A percentile compares a stretch with the other conserved stretches of the same genome.
phyloP scores from a whole-genome alignment of 1,284 basidiomycete species.

The Sporisorium reilianum region DNA sequence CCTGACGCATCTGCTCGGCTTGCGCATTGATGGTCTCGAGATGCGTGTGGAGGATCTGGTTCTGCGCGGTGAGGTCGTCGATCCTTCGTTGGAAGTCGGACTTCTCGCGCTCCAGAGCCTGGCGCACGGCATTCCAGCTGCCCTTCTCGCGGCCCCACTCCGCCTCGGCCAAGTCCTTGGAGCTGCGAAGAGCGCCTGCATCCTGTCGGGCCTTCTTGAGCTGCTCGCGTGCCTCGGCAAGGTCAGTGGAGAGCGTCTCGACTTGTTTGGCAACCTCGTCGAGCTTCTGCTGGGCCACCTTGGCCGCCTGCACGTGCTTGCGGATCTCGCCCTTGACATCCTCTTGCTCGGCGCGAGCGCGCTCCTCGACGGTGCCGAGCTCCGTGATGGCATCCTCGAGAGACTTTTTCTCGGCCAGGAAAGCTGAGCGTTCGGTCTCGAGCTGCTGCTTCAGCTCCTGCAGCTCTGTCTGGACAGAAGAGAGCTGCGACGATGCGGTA shows the following conservation, averaged over 20 bases:
- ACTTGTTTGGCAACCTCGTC: constrained; percentile 79
- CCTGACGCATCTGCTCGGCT: constrained; percentile 78
- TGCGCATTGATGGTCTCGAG: constrained; percentile 86
- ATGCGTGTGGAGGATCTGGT: constrained; percentile 82
- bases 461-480: constrained; percentile 74
- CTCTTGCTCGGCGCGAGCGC: constrained; percentile 74
- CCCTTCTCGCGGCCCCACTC: constrained; percentile 80
- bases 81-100: constrained; percentile 78
- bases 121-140: constrained; percentile 84
- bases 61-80: constrained; percentile 82
- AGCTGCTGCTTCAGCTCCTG: constrained; percentile 77
- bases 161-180: constrained; percentile 76
- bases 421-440: constrained; percentile 74
- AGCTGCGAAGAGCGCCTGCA: constrained; percentile 42
- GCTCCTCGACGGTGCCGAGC: constrained; percentile 59
- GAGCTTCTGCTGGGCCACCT: constrained; percentile 82
- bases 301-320: constrained; percentile 77
- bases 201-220: constrained; percentile 50
- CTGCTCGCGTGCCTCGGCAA: constrained; percentile 73
- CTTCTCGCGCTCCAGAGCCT: constrained; percentile 81
- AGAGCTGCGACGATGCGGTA: constrained; percentile 75
- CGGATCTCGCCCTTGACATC: constrained; percentile 65
- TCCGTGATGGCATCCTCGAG: constrained; percentile 66
- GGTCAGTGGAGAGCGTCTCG: constrained; percentile 76
- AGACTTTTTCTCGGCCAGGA: constrained; percentile 75